These are phyloP conservation scores for Ocimum tenuiflorum DNA, from an alignment of 257 asterid genomes.

Conservation along the genomic window DNA sequence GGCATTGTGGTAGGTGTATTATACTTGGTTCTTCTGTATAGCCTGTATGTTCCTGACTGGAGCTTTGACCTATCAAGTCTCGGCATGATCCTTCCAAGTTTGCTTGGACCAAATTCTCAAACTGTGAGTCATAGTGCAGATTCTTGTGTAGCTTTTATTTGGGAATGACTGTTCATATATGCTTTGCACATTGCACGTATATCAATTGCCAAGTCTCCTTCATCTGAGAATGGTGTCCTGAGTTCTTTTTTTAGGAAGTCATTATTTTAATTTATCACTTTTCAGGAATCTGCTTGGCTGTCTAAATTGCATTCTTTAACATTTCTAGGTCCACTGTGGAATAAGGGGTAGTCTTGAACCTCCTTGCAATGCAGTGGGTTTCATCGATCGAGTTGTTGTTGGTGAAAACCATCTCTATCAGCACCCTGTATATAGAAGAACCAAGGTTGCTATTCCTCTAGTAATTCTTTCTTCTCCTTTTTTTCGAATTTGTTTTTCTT, in stretches of 20 bases:
- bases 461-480: not conserved
- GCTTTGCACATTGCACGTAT: not conserved
- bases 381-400: constrained; percentile 63
- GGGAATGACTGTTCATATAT: not conserved
- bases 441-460: constrained; percentile 40
- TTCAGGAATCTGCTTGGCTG: constrained; percentile 7
- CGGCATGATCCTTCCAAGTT: constrained; percentile 25
- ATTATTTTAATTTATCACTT: not conserved
- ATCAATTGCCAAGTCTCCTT: no score
- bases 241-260: not conserved
- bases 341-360: constrained; percentile 78
- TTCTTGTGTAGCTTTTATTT: constrained; percentile 11
- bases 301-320: not conserved
- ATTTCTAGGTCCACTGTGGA: constrained; percentile 71
- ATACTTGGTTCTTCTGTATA: constrained; percentile 60
- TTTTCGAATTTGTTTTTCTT: constrained; percentile 4
- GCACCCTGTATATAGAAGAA: constrained; percentile 80
- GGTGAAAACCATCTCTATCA: constrained; percentile 85
- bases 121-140: constrained; percentile 38
- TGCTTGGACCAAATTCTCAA: constrained; percentile 41
- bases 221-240: not conserved
- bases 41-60: constrained; percentile 79
- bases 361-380: constrained; percentile 88
- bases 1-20: constrained; percentile 42
- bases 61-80: constrained; percentile 42